A percentile compares a stretch with the other conserved stretches of the same genome.
These are phyloP conservation scores for Aethionema arabicum DNA, from an alignment of 345 rosid genomes.

Conservation along the genomic window DNA sequence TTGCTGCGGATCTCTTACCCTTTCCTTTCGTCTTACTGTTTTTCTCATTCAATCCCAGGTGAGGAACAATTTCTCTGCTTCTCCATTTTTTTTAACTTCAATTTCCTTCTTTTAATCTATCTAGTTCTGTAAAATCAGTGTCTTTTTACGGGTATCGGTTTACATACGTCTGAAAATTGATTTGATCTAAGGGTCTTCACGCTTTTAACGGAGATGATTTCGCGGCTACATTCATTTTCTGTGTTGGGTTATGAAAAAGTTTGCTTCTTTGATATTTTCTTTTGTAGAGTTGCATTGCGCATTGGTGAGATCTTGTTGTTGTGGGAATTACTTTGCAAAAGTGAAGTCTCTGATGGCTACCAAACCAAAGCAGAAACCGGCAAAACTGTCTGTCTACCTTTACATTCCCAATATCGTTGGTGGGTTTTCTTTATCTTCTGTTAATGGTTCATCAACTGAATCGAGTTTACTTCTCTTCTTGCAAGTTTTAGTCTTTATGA, in stretches of 20 bases:
- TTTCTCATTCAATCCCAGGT: conserved; percentile 9
- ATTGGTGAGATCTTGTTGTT: conserved; percentile 8
- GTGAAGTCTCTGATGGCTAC: conserved; percentile 52
- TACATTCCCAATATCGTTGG: conserved; percentile 90
- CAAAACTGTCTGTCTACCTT: conserved; percentile 64
- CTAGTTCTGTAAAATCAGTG: background rate
- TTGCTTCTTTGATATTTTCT: background rate
- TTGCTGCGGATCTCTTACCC: conserved; percentile 17
- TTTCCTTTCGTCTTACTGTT: background rate
- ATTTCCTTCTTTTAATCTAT: conserved; percentile 8
- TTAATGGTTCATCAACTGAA: background rate
- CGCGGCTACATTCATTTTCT: conserved; percentile 11
- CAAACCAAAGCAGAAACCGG: conserved; percentile 51
- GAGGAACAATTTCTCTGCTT: background rate
- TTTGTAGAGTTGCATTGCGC: conserved; percentile 28
- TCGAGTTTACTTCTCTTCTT: background rate
- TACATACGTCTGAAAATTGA: conserved; percentile 8
- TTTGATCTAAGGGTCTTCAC: conserved; percentile 1
- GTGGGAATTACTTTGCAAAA: background rate
- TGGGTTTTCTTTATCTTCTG: conserved; percentile 37
- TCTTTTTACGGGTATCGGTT: background rate
- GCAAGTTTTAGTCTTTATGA: background rate
- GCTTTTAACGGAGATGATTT: conserved; percentile 17
- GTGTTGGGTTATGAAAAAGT: conserved; percentile 19
- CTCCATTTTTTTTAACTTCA: conserved; percentile 3